These are phyloP conservation scores for Ceratocystis cacaofunesta DNA, from an alignment of 2,329 filamentous ascomycete genomes.

Conservation along the genomic window DNA sequence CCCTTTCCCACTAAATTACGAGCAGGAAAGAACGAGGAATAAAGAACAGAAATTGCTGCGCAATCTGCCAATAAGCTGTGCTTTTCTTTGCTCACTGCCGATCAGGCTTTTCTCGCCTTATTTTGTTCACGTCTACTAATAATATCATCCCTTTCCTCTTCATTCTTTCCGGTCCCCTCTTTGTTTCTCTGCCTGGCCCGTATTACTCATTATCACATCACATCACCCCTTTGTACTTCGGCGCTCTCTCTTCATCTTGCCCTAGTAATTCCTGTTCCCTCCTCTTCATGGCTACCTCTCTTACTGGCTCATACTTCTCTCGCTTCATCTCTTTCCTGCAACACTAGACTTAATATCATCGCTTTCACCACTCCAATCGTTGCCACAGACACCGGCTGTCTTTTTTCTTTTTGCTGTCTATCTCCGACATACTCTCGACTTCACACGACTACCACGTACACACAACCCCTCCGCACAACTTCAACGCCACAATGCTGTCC, in stretches of 20 bases:
- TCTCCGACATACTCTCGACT: background rate
- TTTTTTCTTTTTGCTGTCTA: background rate
- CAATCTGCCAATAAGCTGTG: background rate
- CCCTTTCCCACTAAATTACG: background rate
- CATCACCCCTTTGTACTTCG: background rate
- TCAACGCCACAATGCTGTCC: conserved; percentile 49
- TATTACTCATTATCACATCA: background rate
- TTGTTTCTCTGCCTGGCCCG: background rate
- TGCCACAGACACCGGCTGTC: background rate
- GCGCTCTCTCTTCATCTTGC: background rate
- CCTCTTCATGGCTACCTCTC: background rate
- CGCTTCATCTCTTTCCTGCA: background rate
- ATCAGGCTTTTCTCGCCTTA: too few species aligned
- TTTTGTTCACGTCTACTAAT: background rate
- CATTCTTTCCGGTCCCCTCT: background rate
- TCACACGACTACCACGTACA: background rate
- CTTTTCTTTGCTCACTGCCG: background rate
- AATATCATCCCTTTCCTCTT: background rate
- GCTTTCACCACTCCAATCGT: background rate
- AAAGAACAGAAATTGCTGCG: background rate
- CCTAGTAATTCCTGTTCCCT: background rate
- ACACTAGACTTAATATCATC: background rate
- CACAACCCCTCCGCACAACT: background rate
- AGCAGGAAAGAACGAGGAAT: background rate
- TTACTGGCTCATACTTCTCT: background rate